Conservation (phyloP, 495 filamentous ascomycete genomes). For the Pyrenula massariospora region DNA sequence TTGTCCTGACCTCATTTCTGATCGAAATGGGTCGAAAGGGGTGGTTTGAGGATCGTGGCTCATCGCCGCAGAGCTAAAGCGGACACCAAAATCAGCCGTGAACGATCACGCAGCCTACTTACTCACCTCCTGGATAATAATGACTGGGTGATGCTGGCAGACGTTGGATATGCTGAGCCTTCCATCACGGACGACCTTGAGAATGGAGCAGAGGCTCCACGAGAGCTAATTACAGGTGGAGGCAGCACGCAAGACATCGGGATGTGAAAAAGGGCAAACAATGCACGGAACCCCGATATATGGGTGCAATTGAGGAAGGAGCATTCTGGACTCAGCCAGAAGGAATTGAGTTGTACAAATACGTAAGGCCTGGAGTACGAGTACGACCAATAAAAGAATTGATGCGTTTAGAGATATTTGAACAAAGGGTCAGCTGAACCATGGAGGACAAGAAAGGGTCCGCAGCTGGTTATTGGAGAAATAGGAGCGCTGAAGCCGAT, state of each 20-base stretch:
- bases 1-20: neutral
- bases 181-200: neutral
- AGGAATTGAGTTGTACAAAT: neutral
- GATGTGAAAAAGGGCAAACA: neutral
- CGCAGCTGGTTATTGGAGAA: neutral
- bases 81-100: neutral
- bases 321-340: neutral
- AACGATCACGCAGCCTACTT: neutral
- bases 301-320: too few species aligned
- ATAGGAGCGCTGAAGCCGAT: neutral
- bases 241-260: neutral
- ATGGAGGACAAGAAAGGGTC: neutral
- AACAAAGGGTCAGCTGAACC: neutral
- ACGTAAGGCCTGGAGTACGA: neutral
- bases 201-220: neutral
- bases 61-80: neutral
- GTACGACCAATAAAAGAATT: neutral
- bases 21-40: neutral
- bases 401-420: neutral
- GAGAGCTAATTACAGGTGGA: neutral
- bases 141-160: neutral
- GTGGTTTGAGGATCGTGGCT: neutral
- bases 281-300: too few species aligned
- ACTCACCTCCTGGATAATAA: neutral
- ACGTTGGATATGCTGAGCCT: neutral